These are phyloP conservation scores for Mimosa pudica DNA, from an alignment of 306 rosid genomes.

Conservation along the genomic window DNA sequence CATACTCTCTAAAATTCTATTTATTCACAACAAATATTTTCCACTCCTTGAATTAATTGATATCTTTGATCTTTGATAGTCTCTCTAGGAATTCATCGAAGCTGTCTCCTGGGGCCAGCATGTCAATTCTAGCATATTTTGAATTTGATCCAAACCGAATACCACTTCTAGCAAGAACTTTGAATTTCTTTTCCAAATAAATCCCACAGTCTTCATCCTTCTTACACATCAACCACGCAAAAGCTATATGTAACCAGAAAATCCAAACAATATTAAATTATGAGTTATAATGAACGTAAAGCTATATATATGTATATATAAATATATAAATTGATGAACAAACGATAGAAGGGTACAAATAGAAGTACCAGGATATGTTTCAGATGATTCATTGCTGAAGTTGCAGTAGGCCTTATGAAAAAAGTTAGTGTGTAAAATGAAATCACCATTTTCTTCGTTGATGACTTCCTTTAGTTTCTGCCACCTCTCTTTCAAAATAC, in stretches of 20 bases:
- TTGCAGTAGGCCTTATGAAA: conserved; percentile 46
- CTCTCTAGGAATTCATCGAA: conserved; percentile 54
- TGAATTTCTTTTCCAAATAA: conserved; percentile 44
- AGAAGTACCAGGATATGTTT: conserved; percentile 54
- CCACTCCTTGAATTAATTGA: neutral
- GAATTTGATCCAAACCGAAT: conserved; percentile 56
- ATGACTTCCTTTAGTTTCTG: conserved; percentile 47
- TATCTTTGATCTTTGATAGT: conserved; percentile 40
- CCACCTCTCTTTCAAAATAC: conserved; percentile 66
- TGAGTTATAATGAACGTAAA: too few relatives aligned
- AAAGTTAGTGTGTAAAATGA: conserved; percentile 41
- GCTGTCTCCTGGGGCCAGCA: conserved; percentile 49
- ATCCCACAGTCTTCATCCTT: conserved; percentile 48
- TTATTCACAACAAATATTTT: neutral
- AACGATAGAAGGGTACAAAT: neutral
- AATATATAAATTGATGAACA: neutral
- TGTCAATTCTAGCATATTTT: conserved; percentile 55
- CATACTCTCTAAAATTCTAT: neutral
- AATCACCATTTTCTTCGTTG: conserved; percentile 31
- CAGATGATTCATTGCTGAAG: conserved; percentile 49
- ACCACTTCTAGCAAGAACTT: conserved; percentile 58
- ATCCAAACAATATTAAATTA: neutral
- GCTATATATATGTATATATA: too few relatives aligned
- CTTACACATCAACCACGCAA: conserved; percentile 73
- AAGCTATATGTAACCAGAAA: conserved; percentile 43